Evolutionary conservation across 139 green algal species (phyloP).

Genomic region (Chloropicon primus): DNA sequence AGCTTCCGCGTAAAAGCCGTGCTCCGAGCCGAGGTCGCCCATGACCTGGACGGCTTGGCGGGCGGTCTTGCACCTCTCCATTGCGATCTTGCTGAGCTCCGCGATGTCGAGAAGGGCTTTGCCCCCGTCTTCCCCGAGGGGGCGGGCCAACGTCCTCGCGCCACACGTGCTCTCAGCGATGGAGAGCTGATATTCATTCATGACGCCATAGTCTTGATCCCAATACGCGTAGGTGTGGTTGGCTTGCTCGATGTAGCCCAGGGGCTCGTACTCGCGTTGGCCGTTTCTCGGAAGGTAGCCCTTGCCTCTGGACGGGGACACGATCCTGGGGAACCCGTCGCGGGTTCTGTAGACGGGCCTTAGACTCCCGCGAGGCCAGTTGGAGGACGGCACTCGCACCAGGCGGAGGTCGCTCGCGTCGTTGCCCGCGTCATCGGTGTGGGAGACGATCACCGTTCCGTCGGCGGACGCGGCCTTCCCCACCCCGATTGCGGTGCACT

Average conservation of each 20-base stretch:
- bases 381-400: background rate
- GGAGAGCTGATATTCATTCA: background rate
- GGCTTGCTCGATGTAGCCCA: background rate
- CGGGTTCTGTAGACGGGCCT: background rate
- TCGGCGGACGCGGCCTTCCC: background rate
- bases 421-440: constrained; percentile 4
- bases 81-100: constrained; percentile 12
- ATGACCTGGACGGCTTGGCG: constrained; percentile 10
- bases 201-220: background rate
- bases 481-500: background rate
- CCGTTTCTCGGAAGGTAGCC: background rate
- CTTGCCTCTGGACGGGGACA: background rate
- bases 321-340: background rate
- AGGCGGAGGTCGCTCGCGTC: background rate
- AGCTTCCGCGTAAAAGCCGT: constrained; percentile 18
- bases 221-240: background rate
- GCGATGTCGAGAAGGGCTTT: background rate
- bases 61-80: constrained; percentile 13
- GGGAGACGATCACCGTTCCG: constrained; percentile 2
- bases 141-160: background rate
- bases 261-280: background rate
- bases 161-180: background rate
- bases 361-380: background rate
- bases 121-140: background rate
- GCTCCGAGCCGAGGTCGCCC: constrained; percentile 8